Percentiles rank a stretch among this genome's conserved stretches.
Evolutionary conservation across 441 rosid species (phyloP).

Genomic region (Omphalea diandra): DNA sequence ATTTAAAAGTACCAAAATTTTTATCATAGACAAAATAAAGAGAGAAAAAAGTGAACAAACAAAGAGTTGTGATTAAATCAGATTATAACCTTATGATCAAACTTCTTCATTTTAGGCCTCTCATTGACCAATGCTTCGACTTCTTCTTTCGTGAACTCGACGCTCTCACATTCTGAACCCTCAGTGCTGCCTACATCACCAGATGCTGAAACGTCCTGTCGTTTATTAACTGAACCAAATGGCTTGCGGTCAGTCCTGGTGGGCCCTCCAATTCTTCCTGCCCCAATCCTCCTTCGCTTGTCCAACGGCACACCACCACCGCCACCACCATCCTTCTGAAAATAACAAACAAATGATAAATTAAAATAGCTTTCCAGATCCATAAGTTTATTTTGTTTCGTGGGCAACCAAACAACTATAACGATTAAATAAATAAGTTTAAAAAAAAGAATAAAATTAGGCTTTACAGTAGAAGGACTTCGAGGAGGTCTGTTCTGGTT

Average conservation of each 20-base stretch:
- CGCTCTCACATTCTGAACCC: slow-evolving; percentile 38
- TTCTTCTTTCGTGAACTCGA: slow-evolving; percentile 75
- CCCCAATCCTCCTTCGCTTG: slow-evolving; percentile 62
- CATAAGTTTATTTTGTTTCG: background rate
- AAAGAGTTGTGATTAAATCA: background rate
- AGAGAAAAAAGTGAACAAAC: background rate
- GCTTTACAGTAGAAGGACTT: slow-evolving; percentile 57
- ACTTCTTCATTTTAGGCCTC: slow-evolving; percentile 65
- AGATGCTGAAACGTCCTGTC: slow-evolving; percentile 44
- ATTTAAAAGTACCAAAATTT: background rate
- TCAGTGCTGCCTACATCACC: slow-evolving; percentile 45
- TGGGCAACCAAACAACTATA: background rate
- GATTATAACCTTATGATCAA: slow-evolving; percentile 70
- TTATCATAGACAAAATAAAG: no score
- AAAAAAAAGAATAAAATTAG: background rate
- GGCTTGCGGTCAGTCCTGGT: slow-evolving; percentile 45
- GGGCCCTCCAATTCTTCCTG: slow-evolving; percentile 40
- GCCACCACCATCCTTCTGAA: slow-evolving; percentile 57
- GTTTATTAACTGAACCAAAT: slow-evolving; percentile 43
- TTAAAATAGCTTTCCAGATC: background rate
- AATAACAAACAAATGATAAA: background rate
- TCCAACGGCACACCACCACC: slow-evolving; percentile 53
- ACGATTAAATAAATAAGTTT: background rate
- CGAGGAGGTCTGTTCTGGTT: slow-evolving; percentile 87
- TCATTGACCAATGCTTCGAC: slow-evolving; percentile 70